Evolutionary conservation across 352 stramenopile genomes (phyloP).

Genomic region (Phytophthora hybrid): DNA sequence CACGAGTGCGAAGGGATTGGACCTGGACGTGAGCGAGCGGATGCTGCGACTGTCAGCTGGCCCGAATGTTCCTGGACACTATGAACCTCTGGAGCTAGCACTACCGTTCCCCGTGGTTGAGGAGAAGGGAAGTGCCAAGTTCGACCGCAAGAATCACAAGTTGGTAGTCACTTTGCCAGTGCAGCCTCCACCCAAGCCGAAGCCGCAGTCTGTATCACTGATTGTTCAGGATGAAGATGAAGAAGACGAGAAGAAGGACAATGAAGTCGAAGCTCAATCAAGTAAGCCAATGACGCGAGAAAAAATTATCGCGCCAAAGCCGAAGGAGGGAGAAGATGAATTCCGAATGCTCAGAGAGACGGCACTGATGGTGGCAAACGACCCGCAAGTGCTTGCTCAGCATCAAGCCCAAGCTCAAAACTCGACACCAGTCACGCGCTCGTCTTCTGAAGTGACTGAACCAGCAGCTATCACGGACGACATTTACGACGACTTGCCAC

Average conservation of each 20-base stretch:
- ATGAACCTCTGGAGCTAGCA: constrained; percentile 60
- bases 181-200: constrained; percentile 51
- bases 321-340: constrained; percentile 42
- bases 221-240: constrained; percentile 53
- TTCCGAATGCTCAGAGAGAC: constrained; percentile 72
- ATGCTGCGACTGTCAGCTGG: constrained; percentile 48
- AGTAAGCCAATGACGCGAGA: neutral
- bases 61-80: constrained; percentile 33
- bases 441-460: constrained; percentile 18
- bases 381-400: constrained; percentile 48
- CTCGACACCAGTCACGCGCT: neutral
- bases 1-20: constrained; percentile 60
- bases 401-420: neutral
- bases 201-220: constrained; percentile 38
- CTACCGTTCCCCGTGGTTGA: constrained; percentile 86
- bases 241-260: constrained; percentile 28
- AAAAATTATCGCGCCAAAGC: constrained; percentile 4
- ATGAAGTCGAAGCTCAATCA: neutral
- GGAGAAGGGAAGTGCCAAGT: constrained; percentile 79
- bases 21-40: constrained; percentile 74
- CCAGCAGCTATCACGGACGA: constrained; percentile 28
- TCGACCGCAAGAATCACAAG: constrained; percentile 81
- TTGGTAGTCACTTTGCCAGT: constrained; percentile 87
- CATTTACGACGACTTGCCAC: constrained; percentile 57
- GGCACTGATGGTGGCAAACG: constrained; percentile 72